Base-by-base conservation (phyloP, 1,139 yeast genomes). In the Candida mesenterica region DNA sequence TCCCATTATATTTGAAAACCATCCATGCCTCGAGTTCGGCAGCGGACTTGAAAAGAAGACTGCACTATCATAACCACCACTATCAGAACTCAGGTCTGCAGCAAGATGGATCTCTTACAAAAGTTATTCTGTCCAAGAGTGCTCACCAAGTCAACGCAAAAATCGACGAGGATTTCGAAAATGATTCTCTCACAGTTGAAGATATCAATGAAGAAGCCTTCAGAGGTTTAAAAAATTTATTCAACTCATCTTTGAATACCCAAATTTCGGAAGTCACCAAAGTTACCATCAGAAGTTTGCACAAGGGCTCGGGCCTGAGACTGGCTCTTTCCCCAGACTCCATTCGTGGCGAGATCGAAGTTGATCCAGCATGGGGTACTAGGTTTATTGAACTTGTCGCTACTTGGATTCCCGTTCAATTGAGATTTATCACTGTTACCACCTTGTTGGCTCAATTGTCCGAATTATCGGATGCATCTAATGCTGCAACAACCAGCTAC, bases 381-480 rank as follows among this genome's bases (percentile, higher is more conserved):
- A 59, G 69, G 3, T 67, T 89, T 37, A 61, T 87, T 33, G 83
- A 79, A 44, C 65, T 79, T 44, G 75, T 87, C 40, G 78, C 88
- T 8, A 75, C 78, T 30, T 88, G 92, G 79, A 77, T 88, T 5
- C 97, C 96, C 0, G 95, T 92, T 13, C 97, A 89, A 53, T 65
- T 88, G 42, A 68, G 98, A 44, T 90, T 87, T 56, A 65, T 83
- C 28, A 75, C 86, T 4, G 67, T 86, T 34, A 57, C 61, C 10
- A 65, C 77, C 10, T 53, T 76, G 28, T 59, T 76, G 20, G 38
- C 57, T 3, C 56, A 57, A 15, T 58, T 75, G 36, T 41, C 47
- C 7, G 33, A 42, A 3, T 38, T 57, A 3, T 44, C 65, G 13
- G 43, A 48, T 9, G 56, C 58, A 4, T 50, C 57, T 3, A 35